A percentile compares a stretch with the other conserved stretches of the same genome.
phyloP scores from a whole-genome alignment of 495 filamentous ascomycete genomes.

The Penicilliopsis zonata region DNA sequence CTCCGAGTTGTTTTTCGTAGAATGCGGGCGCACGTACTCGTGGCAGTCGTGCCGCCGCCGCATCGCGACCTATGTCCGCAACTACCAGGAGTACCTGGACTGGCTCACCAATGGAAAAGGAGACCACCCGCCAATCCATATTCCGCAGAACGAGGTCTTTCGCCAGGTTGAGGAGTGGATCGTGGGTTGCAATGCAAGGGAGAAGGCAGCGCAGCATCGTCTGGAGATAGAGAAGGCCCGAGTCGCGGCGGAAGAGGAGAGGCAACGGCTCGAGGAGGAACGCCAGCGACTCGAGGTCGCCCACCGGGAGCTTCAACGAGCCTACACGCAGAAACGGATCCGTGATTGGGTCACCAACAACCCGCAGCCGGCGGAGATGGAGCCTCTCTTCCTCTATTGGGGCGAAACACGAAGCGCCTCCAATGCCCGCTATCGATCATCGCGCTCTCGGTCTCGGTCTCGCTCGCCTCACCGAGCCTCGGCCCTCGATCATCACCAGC shows the following conservation, averaged over 20 bases:
- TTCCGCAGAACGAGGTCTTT: constrained; percentile 2
- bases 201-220: neutral
- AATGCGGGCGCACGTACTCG: constrained; percentile 11
- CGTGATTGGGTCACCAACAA: constrained; percentile 11
- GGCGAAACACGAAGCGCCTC: neutral
- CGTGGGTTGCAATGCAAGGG: constrained; percentile 5
- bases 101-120: constrained; percentile 2
- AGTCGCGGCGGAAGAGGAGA: neutral
- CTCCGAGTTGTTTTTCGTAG: constrained; percentile 3
- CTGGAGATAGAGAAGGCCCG: constrained; percentile 4
- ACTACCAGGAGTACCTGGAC: constrained; percentile 4
- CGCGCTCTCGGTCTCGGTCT: constrained; percentile 2
- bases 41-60: constrained; percentile 14
- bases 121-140: neutral
- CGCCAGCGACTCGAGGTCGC: neutral
- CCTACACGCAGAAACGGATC: constrained; percentile 8
- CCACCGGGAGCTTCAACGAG: neutral
- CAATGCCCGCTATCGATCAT: constrained; percentile 1
- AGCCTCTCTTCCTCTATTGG: neutral
- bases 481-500: neutral
- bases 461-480: neutral
- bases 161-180: constrained; percentile 2
- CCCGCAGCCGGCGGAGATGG: constrained; percentile 9
- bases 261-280: neutral
- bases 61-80: constrained; percentile 7